Percentiles rank a stretch among this genome's conserved stretches.
Evolutionary conservation across 371 early-diverging fungal species (phyloP).

Genomic region (Syncephalastrum sp.): DNA sequence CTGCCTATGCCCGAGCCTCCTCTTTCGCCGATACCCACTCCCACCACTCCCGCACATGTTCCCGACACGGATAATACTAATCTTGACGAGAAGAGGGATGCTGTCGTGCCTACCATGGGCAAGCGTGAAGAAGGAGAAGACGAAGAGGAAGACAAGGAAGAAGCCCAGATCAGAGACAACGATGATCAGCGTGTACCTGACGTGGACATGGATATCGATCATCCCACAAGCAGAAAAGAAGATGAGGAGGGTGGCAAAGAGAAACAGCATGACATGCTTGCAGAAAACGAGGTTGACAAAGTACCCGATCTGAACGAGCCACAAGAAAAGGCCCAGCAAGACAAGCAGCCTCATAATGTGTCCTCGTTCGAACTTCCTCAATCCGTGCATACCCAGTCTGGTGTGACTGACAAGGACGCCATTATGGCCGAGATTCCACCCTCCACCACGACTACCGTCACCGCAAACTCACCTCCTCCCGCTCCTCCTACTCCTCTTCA

Average conservation of each 20-base stretch:
- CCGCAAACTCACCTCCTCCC: background rate
- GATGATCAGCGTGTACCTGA: too few relatives aligned
- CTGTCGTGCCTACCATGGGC: slow-evolving; percentile 4
- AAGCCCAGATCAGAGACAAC: too few relatives aligned
- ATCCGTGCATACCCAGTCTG: slow-evolving; percentile 7
- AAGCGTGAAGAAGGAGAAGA: slow-evolving; percentile 7
- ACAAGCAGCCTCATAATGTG: too few relatives aligned
- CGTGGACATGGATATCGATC: too few relatives aligned
- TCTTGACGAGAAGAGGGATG: background rate
- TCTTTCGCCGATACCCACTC: slow-evolving; percentile 1
- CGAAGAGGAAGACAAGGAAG: too few relatives aligned
- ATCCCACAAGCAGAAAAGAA: too few relatives aligned
- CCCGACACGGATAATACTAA: slow-evolving; percentile 6
- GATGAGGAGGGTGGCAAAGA: too few relatives aligned
- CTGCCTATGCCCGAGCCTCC: slow-evolving; percentile 15
- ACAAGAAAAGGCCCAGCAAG: too few relatives aligned
- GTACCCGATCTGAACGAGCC: too few relatives aligned
- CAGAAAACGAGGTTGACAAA: too few relatives aligned
- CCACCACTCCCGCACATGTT: background rate
- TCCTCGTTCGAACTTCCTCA: slow-evolving; percentile 10
- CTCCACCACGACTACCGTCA: background rate
- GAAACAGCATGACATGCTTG: too few relatives aligned
- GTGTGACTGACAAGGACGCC: slow-evolving; percentile 1
- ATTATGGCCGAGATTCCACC: background rate
- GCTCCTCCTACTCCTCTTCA: background rate